Base-by-base conservation (phyloP, 2,329 filamentous ascomycete species). In the Ophiostoma ulmi region DNA sequence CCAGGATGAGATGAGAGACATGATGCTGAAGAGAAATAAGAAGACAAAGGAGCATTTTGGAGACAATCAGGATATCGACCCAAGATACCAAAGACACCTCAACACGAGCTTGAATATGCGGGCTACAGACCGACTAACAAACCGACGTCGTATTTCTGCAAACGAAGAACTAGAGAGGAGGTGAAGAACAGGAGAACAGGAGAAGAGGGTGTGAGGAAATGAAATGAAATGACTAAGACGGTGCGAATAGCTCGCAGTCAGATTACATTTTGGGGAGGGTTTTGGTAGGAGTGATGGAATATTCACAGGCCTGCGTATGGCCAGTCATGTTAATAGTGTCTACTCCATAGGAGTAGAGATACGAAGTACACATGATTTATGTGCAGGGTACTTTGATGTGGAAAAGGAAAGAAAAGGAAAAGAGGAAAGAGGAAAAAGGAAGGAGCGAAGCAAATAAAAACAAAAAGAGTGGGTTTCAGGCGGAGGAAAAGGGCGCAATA, bases 221-320 rank as follows among this genome's bases (percentile, higher is more conserved):
- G 48, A n/a, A 26, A 17, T 17, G 10, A 8, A 55, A 14, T 58
- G 52, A 58, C 52, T 58, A 58, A 58, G 44, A 58, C 52, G n/a
- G 52, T 58, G 52, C n/a, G 3, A 26, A 58, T 58, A 58, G 52
- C 52, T 13, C 1, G 5, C 38, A 10, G 20, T 48, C 52, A 58
- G 6, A 20, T 17, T 48, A 8, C 17, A 58, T 36, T 38, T 36
- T 20, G 8, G 52, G 11, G 13, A 13, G 22, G 44, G 44, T 7
- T 48, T 17, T 63, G 13, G 58, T 13, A 17, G 22, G 35, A 65
- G 63, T 65, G 63, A 65, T 65, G 36, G 36, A 6, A 65, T 39
- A 65, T 65, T 39, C 63, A 65, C 63, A 41, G 61, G 63, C 63
- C 63, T 65, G 63, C 63, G 63, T 65, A 64, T 14, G 14, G 58